A percentile compares a stretch with the other conserved stretches of the same genome.
Evolutionary conservation across 2,329 filamentous ascomycete species (phyloP).

Genomic region (Fusarium chlamydosporum): DNA sequence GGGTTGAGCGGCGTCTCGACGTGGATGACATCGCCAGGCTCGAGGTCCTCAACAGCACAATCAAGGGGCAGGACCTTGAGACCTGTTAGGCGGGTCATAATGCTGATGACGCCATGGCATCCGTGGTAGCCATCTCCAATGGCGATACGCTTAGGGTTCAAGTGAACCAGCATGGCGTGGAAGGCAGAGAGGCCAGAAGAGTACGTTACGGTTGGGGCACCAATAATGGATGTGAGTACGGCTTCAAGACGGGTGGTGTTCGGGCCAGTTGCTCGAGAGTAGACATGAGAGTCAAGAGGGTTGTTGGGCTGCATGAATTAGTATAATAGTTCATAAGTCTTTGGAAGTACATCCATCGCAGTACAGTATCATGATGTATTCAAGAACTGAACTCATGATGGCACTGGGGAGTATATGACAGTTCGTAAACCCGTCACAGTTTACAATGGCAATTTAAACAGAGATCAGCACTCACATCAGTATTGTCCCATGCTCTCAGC

Average conservation of each 20-base stretch:
- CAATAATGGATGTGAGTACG: conserved; percentile 80
- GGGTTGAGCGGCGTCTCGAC: conserved; percentile 96
- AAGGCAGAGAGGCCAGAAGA: conserved; percentile 88
- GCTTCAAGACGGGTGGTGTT: conserved; percentile 89
- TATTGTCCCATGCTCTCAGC: conserved; percentile 67
- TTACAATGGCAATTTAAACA: not conserved
- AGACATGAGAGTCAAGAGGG: conserved; percentile 77
- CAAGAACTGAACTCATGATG: not conserved
- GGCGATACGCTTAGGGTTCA: conserved; percentile 86
- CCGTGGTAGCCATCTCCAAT: conserved; percentile 93
- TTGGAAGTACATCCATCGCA: not conserved
- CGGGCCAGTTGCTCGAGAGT: conserved; percentile 84
- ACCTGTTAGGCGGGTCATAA: conserved; percentile 82
- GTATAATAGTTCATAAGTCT: conserved; percentile 1
- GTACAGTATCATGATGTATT: not conserved
- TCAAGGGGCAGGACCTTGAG: conserved; percentile 80
- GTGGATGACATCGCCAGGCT: conserved; percentile 86
- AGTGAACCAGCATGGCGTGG: conserved; percentile 85
- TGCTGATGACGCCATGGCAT: conserved; percentile 84
- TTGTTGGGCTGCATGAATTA: conserved; percentile 60
- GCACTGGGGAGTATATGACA: not conserved
- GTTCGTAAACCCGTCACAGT: not conserved
- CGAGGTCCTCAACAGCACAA: conserved; percentile 74
- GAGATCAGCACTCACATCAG: conserved; percentile 64
- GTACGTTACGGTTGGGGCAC: conserved; percentile 81